Evolutionary conservation across 2,329 filamentous ascomycete genomes (phyloP).

Genomic region (Fusarium stilboides): DNA sequence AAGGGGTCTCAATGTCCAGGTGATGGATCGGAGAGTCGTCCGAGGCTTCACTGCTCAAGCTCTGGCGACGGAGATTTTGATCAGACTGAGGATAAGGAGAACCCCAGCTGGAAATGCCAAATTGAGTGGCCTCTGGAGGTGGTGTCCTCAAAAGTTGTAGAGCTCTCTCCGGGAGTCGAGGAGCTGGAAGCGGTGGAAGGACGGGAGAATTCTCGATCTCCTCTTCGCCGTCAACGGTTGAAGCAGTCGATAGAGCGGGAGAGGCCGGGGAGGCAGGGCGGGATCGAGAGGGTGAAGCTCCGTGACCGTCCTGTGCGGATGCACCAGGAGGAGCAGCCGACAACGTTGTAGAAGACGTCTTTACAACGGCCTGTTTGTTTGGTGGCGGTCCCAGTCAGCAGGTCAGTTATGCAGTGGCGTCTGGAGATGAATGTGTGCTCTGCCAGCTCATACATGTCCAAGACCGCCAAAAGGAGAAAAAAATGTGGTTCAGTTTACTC

Average conservation of each 20-base stretch:
- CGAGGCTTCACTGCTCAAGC: slow-evolving; percentile 71
- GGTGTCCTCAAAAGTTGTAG: slow-evolving; percentile 71
- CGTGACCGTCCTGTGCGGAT: slow-evolving; percentile 70
- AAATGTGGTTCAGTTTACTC: slow-evolving; percentile 46
- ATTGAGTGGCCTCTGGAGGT: slow-evolving; percentile 61
- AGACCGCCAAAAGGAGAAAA: slow-evolving; percentile 23
- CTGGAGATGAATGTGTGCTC: slow-evolving; percentile 43
- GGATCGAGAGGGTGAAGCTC: slow-evolving; percentile 55
- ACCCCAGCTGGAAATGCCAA: slow-evolving; percentile 87
- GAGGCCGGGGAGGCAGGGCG: slow-evolving; percentile 62
- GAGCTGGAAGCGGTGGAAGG: slow-evolving; percentile 71
- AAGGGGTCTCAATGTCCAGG: slow-evolving; percentile 74
- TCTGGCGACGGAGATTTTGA: slow-evolving; percentile 64
- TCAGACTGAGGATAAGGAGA: slow-evolving; percentile 86
- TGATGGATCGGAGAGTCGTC: slow-evolving; percentile 74
- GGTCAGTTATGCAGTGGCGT: slow-evolving; percentile 45
- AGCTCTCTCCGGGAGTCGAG: slow-evolving; percentile 70
- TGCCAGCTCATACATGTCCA: slow-evolving; percentile 36
- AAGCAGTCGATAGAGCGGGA: slow-evolving; percentile 73
- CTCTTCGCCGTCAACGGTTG: slow-evolving; percentile 72
- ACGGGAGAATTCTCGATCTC: slow-evolving; percentile 70
- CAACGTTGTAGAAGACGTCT: slow-evolving; percentile 70
- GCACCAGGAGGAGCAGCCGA: slow-evolving; percentile 70
- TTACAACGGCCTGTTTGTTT: slow-evolving; percentile 59
- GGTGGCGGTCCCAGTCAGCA: slow-evolving; percentile 45